Conservation (phyloP, 257 asterid genomes). For the Jacaranda copaia region DNA sequence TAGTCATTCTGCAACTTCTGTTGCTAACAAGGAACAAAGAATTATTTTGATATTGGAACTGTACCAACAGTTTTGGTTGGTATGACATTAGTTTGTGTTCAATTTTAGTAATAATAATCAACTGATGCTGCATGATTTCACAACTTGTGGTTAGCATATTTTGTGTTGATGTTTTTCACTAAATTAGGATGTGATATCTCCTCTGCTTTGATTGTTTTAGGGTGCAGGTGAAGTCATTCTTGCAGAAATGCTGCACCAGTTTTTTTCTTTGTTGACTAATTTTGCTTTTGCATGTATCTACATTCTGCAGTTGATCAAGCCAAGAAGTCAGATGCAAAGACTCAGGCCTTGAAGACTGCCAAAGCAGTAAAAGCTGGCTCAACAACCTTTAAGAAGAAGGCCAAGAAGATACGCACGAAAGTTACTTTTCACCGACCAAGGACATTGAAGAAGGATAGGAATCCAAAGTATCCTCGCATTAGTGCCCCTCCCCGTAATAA, state of each 20-base stretch:
- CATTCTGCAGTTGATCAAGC: slow-evolving; percentile 42
- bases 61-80: no score
- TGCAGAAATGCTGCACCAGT: not conserved
- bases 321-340: slow-evolving; percentile 51
- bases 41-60: no score
- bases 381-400: slow-evolving; percentile 53
- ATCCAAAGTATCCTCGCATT: slow-evolving; percentile 63
- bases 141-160: not conserved
- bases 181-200: not conserved
- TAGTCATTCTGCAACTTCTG: no score
- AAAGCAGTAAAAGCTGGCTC: slow-evolving; percentile 61
- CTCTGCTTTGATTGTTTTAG: not conserved
- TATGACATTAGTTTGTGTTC: no score
- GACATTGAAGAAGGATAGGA: slow-evolving; percentile 62
- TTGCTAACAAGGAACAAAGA: no score
- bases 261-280: not conserved
- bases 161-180: not conserved
- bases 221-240: not conserved
- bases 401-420: slow-evolving; percentile 60
- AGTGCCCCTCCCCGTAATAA: slow-evolving; percentile 66
- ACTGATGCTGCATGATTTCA: no score
- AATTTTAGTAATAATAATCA: no score
- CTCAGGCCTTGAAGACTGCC: slow-evolving; percentile 60
- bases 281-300: not conserved
- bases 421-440: slow-evolving; percentile 64